Conservation (phyloP, 352 stramenopile species). For the Pythium pectinolyticum region DNA sequence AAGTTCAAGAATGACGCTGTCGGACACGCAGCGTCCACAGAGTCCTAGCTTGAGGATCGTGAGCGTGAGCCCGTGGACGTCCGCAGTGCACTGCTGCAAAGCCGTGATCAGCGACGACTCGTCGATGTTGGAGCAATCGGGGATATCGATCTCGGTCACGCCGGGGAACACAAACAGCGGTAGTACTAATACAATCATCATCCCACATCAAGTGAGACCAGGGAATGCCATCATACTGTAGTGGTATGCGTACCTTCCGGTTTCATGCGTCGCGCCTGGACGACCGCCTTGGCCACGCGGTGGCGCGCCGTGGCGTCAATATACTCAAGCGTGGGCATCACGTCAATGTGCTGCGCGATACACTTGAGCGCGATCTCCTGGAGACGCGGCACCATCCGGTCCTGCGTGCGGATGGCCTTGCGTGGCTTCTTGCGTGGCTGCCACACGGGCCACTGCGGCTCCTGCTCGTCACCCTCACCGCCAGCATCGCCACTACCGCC, state of each 20-base stretch:
- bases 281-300: constrained; percentile 53
- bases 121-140: constrained; percentile 81
- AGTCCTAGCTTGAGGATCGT: constrained; percentile 65
- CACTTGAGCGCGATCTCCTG: constrained; percentile 53
- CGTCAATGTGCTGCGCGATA: constrained; percentile 64
- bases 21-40: constrained; percentile 72
- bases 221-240: not conserved
- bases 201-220: not conserved
- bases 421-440: constrained; percentile 49
- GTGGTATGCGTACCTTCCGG: constrained; percentile 38
- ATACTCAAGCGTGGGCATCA: constrained; percentile 68
- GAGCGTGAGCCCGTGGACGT: constrained; percentile 47
- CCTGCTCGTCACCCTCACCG: constrained; percentile 54
- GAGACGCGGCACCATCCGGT: constrained; percentile 51
- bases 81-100: constrained; percentile 49
- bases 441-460: too few species aligned
- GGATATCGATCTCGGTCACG: constrained; percentile 79
- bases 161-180: constrained; percentile 82
- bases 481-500: constrained; percentile 17
- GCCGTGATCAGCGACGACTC: constrained; percentile 55
- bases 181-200: constrained; percentile 40
- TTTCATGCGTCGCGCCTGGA: constrained; percentile 61
- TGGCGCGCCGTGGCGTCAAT: constrained; percentile 64
- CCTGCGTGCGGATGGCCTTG: constrained; percentile 43
- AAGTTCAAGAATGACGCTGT: constrained; percentile 70